These are phyloP conservation scores for Aspergillus quadrilineatus DNA, from an alignment of 2,329 filamentous ascomycete species.

Conservation along the genomic window DNA sequence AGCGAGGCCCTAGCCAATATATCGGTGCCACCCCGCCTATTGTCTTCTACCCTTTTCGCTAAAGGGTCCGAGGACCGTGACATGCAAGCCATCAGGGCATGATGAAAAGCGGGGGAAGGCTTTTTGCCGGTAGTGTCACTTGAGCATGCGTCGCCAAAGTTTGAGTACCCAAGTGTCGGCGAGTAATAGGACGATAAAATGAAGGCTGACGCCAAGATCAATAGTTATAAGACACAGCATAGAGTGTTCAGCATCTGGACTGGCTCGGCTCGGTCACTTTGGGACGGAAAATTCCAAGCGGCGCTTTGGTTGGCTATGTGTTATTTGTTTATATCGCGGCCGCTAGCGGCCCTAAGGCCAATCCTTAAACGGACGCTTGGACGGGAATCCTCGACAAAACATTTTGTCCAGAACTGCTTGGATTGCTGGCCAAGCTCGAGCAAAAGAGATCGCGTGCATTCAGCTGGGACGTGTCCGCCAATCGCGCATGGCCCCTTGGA, in stretches of 20 bases:
- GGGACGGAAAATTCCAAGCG: neutral
- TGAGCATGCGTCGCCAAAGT: neutral
- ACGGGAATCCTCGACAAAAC: too few relatives aligned
- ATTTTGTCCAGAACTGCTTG: neutral
- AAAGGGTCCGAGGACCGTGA: neutral
- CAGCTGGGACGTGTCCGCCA: neutral
- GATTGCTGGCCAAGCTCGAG: neutral
- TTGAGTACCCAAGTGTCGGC: neutral
- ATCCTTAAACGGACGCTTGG: too few relatives aligned
- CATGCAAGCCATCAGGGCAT: neutral
- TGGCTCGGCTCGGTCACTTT: neutral
- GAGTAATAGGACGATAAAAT: neutral
- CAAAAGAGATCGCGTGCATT: neutral
- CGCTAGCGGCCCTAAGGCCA: neutral
- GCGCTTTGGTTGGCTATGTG: constrained; percentile 1
- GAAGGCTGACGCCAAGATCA: neutral
- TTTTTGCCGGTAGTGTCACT: neutral
- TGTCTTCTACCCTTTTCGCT: neutral
- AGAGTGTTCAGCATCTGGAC: neutral
- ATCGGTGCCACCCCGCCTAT: neutral
- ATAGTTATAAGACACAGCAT: neutral
- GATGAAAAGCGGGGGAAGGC: neutral
- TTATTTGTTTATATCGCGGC: neutral
- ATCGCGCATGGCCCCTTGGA: neutral
- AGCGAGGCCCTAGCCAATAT: neutral